These are phyloP conservation scores for Geotrichum australiense DNA, from an alignment of 1,139 yeast genomes.

Conservation along the genomic window DNA sequence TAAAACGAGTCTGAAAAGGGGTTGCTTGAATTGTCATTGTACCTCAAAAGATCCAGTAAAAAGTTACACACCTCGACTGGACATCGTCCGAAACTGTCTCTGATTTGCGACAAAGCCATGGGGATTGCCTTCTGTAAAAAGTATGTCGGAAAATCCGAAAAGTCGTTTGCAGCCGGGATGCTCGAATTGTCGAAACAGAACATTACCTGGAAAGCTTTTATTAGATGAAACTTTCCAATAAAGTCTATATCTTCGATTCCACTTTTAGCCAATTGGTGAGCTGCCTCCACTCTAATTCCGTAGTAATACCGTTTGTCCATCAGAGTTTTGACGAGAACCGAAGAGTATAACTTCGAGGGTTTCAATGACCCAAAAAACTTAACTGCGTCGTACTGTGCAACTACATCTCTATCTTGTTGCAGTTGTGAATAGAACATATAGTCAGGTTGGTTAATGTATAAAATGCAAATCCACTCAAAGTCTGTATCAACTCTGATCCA, in stretches of 20 bases:
- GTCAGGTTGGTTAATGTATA: constrained; percentile 82
- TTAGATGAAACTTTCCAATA: constrained; percentile 66
- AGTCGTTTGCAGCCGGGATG: constrained; percentile 77
- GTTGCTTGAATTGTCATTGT: constrained; percentile 81
- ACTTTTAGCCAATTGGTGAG: constrained; percentile 61
- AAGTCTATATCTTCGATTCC: constrained; percentile 57
- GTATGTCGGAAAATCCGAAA: constrained; percentile 58
- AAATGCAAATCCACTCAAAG: constrained; percentile 88
- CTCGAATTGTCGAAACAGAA: constrained; percentile 64
- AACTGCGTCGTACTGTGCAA: constrained; percentile 86
- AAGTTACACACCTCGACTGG: constrained; percentile 59
- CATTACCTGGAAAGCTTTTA: constrained; percentile 59
- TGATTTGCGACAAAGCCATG: constrained; percentile 50
- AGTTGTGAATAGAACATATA: constrained; percentile 92
- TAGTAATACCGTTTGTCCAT: constrained; percentile 82
- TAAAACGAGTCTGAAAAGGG: constrained; percentile 69
- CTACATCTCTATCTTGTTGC: constrained; percentile 92
- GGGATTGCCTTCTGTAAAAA: constrained; percentile 68
- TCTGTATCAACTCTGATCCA: constrained; percentile 98
- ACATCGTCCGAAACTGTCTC: constrained; percentile 58
- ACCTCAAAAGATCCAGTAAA: constrained; percentile 64
- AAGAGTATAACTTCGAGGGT: constrained; percentile 62
- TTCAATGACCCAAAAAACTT: constrained; percentile 59
- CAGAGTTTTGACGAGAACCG: constrained; percentile 69
- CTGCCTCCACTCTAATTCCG: constrained; percentile 86